A percentile compares a stretch with the other conserved stretches of the same genome.
These are phyloP conservation scores for Omphalotus olearius DNA, from an alignment of 1,284 basidiomycete genomes.

Conservation along the genomic window DNA sequence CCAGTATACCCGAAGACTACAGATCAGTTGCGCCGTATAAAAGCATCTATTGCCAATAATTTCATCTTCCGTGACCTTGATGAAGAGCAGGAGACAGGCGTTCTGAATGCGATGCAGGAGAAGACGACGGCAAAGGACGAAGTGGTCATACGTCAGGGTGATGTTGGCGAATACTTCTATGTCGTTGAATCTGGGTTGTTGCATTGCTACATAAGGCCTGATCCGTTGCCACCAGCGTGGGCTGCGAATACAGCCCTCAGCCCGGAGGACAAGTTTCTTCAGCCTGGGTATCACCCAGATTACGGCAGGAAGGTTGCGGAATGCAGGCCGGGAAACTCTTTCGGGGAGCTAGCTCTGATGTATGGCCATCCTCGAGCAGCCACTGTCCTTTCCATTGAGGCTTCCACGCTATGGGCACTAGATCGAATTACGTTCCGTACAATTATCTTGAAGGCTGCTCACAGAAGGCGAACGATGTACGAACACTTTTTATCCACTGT, in stretches of 20 bases:
- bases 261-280: conserved; percentile 51
- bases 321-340: conserved; percentile 84
- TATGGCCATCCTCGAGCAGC: conserved; percentile 96
- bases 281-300: conserved; percentile 61
- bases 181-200: conserved; percentile 90
- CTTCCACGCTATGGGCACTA: conserved; percentile 89
- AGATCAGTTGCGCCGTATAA: conserved; percentile 87
- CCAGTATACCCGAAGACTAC: conserved; percentile 81
- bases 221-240: conserved; percentile 50
- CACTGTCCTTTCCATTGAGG: conserved; percentile 82
- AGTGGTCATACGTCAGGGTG: conserved; percentile 94
- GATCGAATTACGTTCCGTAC: conserved; percentile 98
- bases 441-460: conserved; percentile 89
- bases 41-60: conserved; percentile 82
- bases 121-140: conserved; percentile 68
- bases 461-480: conserved; percentile 90
- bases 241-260: conserved; percentile 21
- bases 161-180: conserved; percentile 97
- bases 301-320: conserved; percentile 84
- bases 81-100: conserved; percentile 91
- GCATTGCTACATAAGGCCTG: conserved; percentile 81
- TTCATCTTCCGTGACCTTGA: conserved; percentile 97
- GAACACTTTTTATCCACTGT: conserved; percentile 95
- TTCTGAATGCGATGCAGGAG: conserved; percentile 96
- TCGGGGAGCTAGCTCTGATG: conserved; percentile 97